phyloP scores from a whole-genome alignment of 305 asterid species.

The Fraxinus ornus region DNA sequence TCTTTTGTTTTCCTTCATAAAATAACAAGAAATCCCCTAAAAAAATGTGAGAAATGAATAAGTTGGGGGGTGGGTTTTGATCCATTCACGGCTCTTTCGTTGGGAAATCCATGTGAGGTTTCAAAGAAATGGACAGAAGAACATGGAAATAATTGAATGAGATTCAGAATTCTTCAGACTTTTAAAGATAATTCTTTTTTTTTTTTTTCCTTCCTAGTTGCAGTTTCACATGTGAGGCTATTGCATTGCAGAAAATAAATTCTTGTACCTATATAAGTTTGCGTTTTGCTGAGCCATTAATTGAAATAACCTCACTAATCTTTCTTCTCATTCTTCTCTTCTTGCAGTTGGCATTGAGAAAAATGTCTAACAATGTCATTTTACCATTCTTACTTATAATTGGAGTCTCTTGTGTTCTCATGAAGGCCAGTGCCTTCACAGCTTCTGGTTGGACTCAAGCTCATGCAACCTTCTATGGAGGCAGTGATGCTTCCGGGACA shows the following conservation, averaged over 20 bases:
- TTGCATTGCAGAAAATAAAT: constrained; percentile 23
- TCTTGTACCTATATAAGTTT: constrained; percentile 39
- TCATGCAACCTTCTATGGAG: constrained; percentile 88
- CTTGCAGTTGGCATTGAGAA: neutral
- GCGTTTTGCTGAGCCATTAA: constrained; percentile 21
- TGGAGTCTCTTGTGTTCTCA: constrained; percentile 30
- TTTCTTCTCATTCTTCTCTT: neutral
- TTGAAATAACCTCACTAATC: neutral
- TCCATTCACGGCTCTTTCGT: constrained; percentile 31
- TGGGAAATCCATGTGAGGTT: constrained; percentile 34
- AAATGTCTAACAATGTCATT: constrained; percentile 35
- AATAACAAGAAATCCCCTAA: constrained; percentile 10
- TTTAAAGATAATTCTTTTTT: constrained; percentile 22
- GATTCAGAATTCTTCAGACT: constrained; percentile 32
- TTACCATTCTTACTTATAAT: constrained; percentile 27
- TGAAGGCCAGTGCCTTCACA: constrained; percentile 44
- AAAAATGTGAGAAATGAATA: constrained; percentile 20
- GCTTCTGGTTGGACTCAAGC: constrained; percentile 70
- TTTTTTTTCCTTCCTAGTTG: constrained; percentile 28
- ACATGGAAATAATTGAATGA: constrained; percentile 54
- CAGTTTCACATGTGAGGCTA: constrained; percentile 54
- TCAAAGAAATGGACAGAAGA: constrained; percentile 16
- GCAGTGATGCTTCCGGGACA: constrained; percentile 85
- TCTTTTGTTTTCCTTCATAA: constrained; percentile 6
- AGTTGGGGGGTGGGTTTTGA: constrained; percentile 21